Evolutionary conservation across 2,329 filamentous ascomycete genomes (phyloP).

Genomic region (Incumbomyces delicatus): DNA sequence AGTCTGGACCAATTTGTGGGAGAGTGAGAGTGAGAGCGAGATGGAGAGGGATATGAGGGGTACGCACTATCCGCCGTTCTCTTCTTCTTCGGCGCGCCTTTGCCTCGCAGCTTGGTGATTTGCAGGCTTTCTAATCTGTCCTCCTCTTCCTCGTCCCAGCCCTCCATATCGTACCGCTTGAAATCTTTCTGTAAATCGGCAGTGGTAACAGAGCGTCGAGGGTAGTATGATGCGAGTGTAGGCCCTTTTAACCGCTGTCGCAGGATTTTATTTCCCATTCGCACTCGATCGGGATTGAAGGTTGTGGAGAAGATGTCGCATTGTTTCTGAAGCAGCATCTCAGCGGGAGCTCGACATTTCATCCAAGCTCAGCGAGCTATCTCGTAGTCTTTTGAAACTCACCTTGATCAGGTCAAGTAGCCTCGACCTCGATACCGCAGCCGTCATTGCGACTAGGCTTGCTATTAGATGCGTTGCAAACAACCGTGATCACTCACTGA

Average conservation of each 20-base stretch:
- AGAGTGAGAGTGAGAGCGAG: no score
- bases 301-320: conserved; percentile 85
- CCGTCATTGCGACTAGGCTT: background rate
- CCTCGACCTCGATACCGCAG: conserved; percentile 11
- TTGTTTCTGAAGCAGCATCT: conserved; percentile 53
- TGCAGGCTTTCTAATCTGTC: conserved; percentile 65
- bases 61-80: conserved; percentile 41
- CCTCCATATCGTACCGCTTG: conserved; percentile 51
- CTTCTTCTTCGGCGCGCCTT: conserved; percentile 87
- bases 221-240: conserved; percentile 77
- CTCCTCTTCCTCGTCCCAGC: conserved; percentile 66
- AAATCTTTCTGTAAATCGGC: conserved; percentile 65
- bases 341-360: conserved; percentile 17
- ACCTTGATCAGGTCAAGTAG: conserved; percentile 20
- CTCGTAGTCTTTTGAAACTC: background rate
- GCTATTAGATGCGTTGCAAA: no score
- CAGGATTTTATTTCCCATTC: conserved; percentile 84
- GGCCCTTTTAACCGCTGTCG: conserved; percentile 82
- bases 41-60: no score
- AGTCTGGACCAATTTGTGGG: no score
- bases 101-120: conserved; percentile 64
- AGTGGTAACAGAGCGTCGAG: conserved; percentile 60
- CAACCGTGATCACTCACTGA: background rate
- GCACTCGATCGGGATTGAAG: conserved; percentile 74
- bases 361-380: background rate